These are phyloP conservation scores for Amylocarpus encephaloides DNA, from an alignment of 2,329 filamentous ascomycete genomes.

Conservation along the genomic window DNA sequence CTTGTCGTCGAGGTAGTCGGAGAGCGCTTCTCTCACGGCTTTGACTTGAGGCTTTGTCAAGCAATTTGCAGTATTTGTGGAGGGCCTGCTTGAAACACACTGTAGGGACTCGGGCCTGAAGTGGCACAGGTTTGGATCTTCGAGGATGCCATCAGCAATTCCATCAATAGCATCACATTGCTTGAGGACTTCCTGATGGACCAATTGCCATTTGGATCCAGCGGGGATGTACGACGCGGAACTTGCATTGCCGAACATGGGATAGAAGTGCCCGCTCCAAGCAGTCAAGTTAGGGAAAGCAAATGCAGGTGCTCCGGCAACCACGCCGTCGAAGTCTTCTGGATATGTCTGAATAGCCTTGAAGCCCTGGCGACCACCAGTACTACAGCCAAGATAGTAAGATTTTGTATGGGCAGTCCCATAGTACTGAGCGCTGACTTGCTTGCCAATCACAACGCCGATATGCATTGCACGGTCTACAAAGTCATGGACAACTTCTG, in stretches of 20 bases:
- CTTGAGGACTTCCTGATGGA: slow-evolving; percentile 28
- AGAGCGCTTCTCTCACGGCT: slow-evolving; percentile 38
- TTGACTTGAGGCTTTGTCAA: slow-evolving; percentile 39
- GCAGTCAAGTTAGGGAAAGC: slow-evolving; percentile 14
- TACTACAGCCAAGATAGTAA: slow-evolving; percentile 38
- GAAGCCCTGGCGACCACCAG: slow-evolving; percentile 38
- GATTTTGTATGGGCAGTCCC: slow-evolving; percentile 26
- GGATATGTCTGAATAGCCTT: slow-evolving; percentile 37
- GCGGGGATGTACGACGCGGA: slow-evolving; percentile 9
- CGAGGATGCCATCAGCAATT: slow-evolving; percentile 34
- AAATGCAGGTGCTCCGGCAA: slow-evolving; percentile 35
- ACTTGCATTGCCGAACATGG: slow-evolving; percentile 9
- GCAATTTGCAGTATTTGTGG: slow-evolving; percentile 34
- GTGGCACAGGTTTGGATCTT: slow-evolving; percentile 34
- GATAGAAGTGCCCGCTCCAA: slow-evolving; percentile 17
- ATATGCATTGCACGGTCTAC: slow-evolving; percentile 20
- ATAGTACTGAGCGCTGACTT: slow-evolving; percentile 33
- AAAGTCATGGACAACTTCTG: slow-evolving; percentile 25
- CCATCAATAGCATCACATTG: slow-evolving; percentile 37
- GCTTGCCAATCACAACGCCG: slow-evolving; percentile 20
- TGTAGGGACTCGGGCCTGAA: slow-evolving; percentile 26
- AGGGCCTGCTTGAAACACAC: slow-evolving; percentile 8
- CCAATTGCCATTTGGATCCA: slow-evolving; percentile 17
- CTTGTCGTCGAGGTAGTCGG: slow-evolving; percentile 36
- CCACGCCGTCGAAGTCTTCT: slow-evolving; percentile 38